Percentiles rank a stretch among this genome's conserved stretches.
These are phyloP conservation scores for Neurospora terricola DNA, from an alignment of 495 filamentous ascomycete species.

Conservation along the genomic window DNA sequence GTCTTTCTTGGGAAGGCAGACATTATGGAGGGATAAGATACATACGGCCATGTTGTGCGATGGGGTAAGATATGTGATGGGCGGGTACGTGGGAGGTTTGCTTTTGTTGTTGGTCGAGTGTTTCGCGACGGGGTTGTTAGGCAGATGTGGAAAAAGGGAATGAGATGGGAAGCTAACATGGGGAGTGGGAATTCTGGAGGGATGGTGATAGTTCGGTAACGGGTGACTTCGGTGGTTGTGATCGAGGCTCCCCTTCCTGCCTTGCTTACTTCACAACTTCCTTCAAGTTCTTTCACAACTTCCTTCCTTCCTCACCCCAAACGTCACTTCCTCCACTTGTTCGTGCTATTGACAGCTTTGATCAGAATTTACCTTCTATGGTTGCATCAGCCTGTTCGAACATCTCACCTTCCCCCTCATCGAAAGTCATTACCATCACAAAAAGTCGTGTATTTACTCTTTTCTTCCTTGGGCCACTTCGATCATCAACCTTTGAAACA, in stretches of 20 bases:
- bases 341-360: neutral
- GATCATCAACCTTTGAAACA: neutral
- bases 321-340: neutral
- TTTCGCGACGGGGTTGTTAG: neutral
- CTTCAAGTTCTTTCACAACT: no score
- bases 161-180: neutral
- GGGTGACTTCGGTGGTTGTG: accelerated
- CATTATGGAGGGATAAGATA: neutral
- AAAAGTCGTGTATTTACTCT: neutral
- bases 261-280: neutral
- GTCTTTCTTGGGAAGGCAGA: neutral
- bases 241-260: neutral
- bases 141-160: neutral
- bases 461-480: neutral
- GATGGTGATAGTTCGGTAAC: neutral
- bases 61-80: neutral
- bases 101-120: neutral
- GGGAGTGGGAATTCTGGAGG: neutral
- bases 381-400: neutral
- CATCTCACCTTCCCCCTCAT: neutral
- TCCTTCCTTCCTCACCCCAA: neutral
- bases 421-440: neutral
- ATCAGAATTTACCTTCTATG: neutral
- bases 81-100: neutral
- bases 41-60: neutral